Evolutionary conservation across 1,284 basidiomycete genomes (phyloP).

Genomic region (Ganoderma leucocontextum): DNA sequence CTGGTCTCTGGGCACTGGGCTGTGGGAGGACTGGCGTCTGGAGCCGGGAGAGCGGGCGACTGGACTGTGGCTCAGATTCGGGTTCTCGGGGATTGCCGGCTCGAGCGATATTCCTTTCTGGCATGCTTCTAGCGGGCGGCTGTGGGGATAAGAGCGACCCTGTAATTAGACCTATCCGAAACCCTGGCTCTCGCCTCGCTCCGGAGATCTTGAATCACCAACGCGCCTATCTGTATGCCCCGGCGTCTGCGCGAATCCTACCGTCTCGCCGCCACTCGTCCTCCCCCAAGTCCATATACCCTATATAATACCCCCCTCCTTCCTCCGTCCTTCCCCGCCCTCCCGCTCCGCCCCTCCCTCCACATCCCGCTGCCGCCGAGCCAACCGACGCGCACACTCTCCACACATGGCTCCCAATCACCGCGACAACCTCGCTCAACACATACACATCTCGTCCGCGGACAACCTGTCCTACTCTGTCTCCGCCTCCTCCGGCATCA

Average conservation of each 20-base stretch:
- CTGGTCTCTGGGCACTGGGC: not conserved
- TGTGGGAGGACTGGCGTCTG: not conserved
- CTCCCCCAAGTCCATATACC: conserved; percentile 7
- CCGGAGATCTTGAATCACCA: conserved; percentile 9
- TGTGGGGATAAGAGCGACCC: conserved; percentile 10
- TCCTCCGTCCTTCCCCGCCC: conserved; percentile 12
- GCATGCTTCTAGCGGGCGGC: conserved; percentile 7
- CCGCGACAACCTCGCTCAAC: conserved; percentile 37
- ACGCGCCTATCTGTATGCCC: conserved; percentile 1
- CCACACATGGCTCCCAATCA: conserved; percentile 26
- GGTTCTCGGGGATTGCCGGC: conserved; percentile 1
- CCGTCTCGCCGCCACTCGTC: not conserved
- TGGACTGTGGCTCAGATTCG: conserved; percentile 7
- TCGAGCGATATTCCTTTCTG: conserved; percentile 10
- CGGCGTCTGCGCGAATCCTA: conserved; percentile 11
- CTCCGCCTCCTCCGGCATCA: conserved; percentile 39
- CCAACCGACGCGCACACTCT: not conserved
- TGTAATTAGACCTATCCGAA: conserved; percentile 11
- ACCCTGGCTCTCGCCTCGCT: not conserved
- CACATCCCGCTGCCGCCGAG: not conserved
- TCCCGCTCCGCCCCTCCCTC: conserved; percentile 5
- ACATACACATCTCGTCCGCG: conserved; percentile 44
- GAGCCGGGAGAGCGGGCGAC: conserved; percentile 7
- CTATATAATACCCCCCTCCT: conserved; percentile 10
- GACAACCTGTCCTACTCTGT: conserved; percentile 44